Conservation (phyloP, 257 asterid genomes). For the Plantago major region DNA sequence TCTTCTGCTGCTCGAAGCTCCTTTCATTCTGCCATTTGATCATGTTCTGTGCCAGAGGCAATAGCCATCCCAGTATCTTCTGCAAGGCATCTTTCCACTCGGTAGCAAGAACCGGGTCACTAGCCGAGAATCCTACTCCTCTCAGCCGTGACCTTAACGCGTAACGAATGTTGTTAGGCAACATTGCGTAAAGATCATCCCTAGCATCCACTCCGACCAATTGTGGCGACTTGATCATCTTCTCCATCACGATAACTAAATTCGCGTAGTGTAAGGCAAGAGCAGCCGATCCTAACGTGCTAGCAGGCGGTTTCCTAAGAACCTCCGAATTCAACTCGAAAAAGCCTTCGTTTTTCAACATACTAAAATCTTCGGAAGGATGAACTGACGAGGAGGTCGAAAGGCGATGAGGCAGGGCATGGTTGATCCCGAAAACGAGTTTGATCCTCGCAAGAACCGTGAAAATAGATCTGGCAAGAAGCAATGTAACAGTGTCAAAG, state of each 20-base stretch:
- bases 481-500: conserved; percentile 70
- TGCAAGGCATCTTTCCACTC: conserved; percentile 76
- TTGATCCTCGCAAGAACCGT: conserved; percentile 61
- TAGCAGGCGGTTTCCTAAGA: conserved; percentile 35
- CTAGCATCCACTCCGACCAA: conserved; percentile 88
- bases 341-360: conserved; percentile 37
- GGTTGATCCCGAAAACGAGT: conserved; percentile 38
- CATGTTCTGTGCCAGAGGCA: conserved; percentile 88
- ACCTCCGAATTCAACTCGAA: conserved; percentile 15
- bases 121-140: conserved; percentile 54
- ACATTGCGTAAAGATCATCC: conserved; percentile 86
- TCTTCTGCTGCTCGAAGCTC: conserved; percentile 81
- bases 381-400: conserved; percentile 11
- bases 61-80: conserved; percentile 53
- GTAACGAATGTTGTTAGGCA: conserved; percentile 71
- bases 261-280: conserved; percentile 81
- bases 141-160: conserved; percentile 48
- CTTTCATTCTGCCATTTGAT: conserved; percentile 93
- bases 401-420: conserved; percentile 6
- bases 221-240: conserved; percentile 78
- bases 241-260: conserved; percentile 68
- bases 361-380: conserved; percentile 18
- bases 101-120: conserved; percentile 80
- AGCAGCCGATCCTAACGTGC: conserved; percentile 85
- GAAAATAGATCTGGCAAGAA: conserved; percentile 69